These are phyloP conservation scores for Candida dubliniensis DNA, from an alignment of 1,139 yeast species.

Conservation along the genomic window DNA sequence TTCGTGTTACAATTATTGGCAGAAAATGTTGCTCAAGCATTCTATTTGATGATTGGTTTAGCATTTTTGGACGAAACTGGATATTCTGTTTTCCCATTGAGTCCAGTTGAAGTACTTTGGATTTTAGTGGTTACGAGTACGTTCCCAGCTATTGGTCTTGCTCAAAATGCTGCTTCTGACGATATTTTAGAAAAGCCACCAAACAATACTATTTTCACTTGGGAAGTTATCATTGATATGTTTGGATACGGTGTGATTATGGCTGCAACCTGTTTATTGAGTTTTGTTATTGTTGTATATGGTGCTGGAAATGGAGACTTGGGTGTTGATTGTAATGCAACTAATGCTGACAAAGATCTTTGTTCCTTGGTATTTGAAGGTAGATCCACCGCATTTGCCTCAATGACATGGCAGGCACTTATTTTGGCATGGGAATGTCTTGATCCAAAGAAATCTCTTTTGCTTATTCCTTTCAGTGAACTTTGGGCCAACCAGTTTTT, in stretches of 20 bases:
- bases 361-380: conserved; percentile 76
- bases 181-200: conserved; percentile 71
- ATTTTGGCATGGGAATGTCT: conserved; percentile 89
- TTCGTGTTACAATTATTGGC: conserved; percentile 77
- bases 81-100: conserved; percentile 70
- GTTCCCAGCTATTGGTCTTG: conserved; percentile 85
- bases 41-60: conserved; percentile 69
- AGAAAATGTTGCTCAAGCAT: conserved; percentile 77
- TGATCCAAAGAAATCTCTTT: conserved; percentile 72
- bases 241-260: conserved; percentile 70
- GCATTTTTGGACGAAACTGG: conserved; percentile 63
- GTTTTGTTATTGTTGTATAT: conserved; percentile 66
- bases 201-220: conserved; percentile 61
- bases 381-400: conserved; percentile 78
- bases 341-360: conserved; percentile 20
- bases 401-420: conserved; percentile 89
- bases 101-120: conserved; percentile 83
- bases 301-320: conserved; percentile 67
- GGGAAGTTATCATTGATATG: conserved; percentile 74
- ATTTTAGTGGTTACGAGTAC: conserved; percentile 77
- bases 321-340: conserved; percentile 62
- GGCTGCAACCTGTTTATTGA: conserved; percentile 70
- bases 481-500: conserved; percentile 76
- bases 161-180: conserved; percentile 65
- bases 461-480: conserved; percentile 74